A percentile compares a stretch with the other conserved stretches of the same genome.
Evolutionary conservation across 2,329 filamentous ascomycete species (phyloP).

Genomic region (Chrysosporium queenslandicum): DNA sequence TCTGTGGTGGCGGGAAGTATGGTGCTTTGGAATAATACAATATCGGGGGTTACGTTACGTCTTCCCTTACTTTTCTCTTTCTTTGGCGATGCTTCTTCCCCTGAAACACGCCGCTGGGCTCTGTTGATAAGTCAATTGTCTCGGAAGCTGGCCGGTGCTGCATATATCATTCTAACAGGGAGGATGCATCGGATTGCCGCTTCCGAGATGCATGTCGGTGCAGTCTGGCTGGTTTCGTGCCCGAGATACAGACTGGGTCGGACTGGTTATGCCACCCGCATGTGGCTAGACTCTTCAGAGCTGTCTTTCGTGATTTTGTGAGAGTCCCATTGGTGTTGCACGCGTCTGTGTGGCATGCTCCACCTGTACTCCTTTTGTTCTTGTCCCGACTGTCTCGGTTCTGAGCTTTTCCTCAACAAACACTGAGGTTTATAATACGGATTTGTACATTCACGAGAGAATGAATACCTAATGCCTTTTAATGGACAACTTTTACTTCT

Average conservation of each 20-base stretch:
- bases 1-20: not conserved
- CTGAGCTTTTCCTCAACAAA: not conserved
- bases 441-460: constrained; percentile 11
- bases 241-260: not conserved
- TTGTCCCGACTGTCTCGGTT: not conserved
- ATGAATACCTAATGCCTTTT: constrained; percentile 11
- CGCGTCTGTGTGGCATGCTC: not conserved
- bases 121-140: not conserved
- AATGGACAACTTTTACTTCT: constrained; percentile 3
- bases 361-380: not conserved
- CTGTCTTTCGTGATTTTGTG: not conserved
- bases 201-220: not conserved
- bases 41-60: not conserved
- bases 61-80: not conserved
- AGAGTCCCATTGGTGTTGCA: constrained; percentile 6
- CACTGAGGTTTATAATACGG: not conserved
- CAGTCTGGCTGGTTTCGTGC: not conserved
- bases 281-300: not conserved
- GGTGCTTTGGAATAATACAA: no score
- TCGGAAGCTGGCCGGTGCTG: constrained; percentile 5
- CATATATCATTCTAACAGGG: not conserved
- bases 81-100: not conserved
- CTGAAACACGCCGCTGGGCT: not conserved
- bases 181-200: constrained; percentile 4
- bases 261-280: not conserved